Conservation (phyloP, 306 rosid genomes). For the Quercus ilex region DNA sequence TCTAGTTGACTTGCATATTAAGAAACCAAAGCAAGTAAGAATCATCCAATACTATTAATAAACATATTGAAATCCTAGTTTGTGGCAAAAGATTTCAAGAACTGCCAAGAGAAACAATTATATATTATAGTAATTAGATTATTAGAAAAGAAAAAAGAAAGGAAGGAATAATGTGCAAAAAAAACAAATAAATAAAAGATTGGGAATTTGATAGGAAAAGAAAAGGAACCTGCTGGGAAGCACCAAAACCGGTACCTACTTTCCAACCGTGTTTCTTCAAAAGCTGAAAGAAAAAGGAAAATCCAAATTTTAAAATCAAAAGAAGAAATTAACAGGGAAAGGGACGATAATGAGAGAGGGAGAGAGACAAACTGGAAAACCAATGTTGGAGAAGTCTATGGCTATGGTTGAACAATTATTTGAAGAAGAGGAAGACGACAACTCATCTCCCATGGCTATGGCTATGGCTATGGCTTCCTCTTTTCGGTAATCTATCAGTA, state of each 20-base stretch:
- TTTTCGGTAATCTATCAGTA: too few species aligned
- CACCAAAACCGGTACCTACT: slow-evolving; percentile 93
- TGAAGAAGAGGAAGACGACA: slow-evolving; percentile 25
- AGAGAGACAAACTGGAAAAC: slow-evolving; percentile 52
- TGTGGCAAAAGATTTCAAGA: too few species aligned
- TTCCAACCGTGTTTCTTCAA: slow-evolving; percentile 95
- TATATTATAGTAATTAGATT: too few species aligned
- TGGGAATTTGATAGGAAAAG: not conserved
- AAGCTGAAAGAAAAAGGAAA: slow-evolving; percentile 43
- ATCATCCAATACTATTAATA: too few species aligned
- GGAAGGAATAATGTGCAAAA: not conserved
- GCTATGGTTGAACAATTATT: slow-evolving; percentile 31
- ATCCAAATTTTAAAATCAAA: not conserved
- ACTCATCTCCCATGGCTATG: slow-evolving; percentile 31
- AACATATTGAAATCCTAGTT: too few species aligned
- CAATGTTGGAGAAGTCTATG: slow-evolving; percentile 70
- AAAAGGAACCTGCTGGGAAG: slow-evolving; percentile 70
- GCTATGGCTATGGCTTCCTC: too few species aligned
- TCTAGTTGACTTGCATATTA: too few species aligned
- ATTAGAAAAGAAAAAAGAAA: too few species aligned
- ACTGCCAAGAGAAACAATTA: too few species aligned
- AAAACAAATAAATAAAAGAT: not conserved
- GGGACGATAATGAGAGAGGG: not conserved
- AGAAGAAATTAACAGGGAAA: not conserved
- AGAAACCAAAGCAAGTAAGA: too few species aligned